Conservation (phyloP, 306 rosid species). For the Prunus salicina region DNA sequence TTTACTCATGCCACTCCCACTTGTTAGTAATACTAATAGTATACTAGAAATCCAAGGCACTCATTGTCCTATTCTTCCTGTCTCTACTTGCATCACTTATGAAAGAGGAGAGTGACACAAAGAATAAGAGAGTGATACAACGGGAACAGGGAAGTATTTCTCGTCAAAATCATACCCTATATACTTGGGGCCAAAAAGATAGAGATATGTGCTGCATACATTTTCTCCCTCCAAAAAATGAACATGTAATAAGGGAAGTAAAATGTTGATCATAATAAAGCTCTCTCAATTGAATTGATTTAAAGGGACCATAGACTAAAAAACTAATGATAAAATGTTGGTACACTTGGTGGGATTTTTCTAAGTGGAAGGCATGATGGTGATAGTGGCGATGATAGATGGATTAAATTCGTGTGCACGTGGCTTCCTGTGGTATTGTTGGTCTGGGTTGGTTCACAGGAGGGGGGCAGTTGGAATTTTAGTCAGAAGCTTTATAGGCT, state of each 20-base stretch:
- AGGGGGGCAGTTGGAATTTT: conserved; percentile 38
- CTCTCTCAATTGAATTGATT: no score
- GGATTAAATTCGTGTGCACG: conserved; percentile 45
- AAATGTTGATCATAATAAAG: no score
- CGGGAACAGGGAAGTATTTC: no score
- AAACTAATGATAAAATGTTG: not conserved
- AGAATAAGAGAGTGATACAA: no score
- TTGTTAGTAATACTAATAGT: not conserved
- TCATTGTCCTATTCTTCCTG: not conserved
- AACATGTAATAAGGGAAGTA: no score
- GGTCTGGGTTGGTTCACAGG: not conserved
- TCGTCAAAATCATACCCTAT: no score
- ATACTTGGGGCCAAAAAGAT: no score
- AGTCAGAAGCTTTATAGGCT: conserved; percentile 17
- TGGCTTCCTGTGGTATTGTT: conserved; percentile 29
- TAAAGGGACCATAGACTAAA: no score
- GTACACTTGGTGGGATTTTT: not conserved
- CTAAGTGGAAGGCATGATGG: conserved; percentile 28
- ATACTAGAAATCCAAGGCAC: not conserved
- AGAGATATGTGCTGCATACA: no score
- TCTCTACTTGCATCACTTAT: no score
- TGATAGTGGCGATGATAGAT: not conserved
- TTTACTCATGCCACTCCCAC: not conserved
- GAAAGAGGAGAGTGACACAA: no score
- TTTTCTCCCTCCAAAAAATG: no score